phyloP scores from a whole-genome alignment of 768 basidiomycete species.

The Suillus fuscotomentosus region DNA sequence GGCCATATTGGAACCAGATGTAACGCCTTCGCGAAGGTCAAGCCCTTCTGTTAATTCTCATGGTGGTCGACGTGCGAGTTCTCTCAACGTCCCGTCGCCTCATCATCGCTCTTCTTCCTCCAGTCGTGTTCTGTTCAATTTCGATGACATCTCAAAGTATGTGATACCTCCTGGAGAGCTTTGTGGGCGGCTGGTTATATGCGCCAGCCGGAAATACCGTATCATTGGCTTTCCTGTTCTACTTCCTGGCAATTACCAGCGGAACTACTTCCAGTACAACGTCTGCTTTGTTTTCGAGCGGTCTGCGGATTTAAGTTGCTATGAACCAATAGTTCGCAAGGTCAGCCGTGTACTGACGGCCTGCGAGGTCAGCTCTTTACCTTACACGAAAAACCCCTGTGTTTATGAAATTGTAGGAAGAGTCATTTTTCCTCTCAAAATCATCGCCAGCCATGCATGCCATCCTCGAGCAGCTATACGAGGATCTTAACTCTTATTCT shows the following conservation, averaged over 20 bases:
- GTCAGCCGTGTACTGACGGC: constrained; percentile 83
- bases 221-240: constrained; percentile 92
- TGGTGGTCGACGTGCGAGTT: constrained; percentile 40
- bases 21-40: constrained; percentile 47
- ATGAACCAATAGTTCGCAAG: constrained; percentile 95
- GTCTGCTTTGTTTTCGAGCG: constrained; percentile 96
- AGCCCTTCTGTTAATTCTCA: constrained; percentile 51
- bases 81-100: constrained; percentile 44
- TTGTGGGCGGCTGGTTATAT: constrained; percentile 87
- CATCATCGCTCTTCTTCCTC: constrained; percentile 49
- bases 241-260: constrained; percentile 70
- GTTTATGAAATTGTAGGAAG: constrained; percentile 53
- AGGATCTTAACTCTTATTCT: constrained; percentile 96
- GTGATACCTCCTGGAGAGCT: constrained; percentile 86
- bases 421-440: constrained; percentile 80
- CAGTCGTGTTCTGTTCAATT: constrained; percentile 71
- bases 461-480: constrained; percentile 94
- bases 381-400: not conserved
- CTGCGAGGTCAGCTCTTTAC: constrained; percentile 70
- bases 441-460: constrained; percentile 69
- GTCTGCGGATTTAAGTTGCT: constrained; percentile 88
- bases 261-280: constrained; percentile 92
- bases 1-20: constrained; percentile 29
- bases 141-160: constrained; percentile 90
- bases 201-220: constrained; percentile 76